Conservation (phyloP, 148 eudicot species). For the Rhododendron molle region DNA sequence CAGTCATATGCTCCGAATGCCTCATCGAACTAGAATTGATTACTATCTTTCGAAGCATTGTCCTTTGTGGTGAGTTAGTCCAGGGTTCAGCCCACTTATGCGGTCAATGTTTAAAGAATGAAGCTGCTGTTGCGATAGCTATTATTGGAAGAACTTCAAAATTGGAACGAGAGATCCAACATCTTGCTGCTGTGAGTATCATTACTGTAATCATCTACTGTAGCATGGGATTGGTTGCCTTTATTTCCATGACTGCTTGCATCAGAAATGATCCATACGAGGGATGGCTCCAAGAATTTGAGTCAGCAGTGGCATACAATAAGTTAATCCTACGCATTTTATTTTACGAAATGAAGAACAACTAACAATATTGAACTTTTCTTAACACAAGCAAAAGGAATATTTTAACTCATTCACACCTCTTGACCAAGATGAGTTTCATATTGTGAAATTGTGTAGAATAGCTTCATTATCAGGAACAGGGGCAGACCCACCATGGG, state of each 20-base stretch:
- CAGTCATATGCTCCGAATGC: slow-evolving; percentile 41
- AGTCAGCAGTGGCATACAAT: background rate
- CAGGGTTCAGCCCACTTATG: slow-evolving; percentile 59
- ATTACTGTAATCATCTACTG: background rate
- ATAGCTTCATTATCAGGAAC: background rate
- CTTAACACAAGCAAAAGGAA: background rate
- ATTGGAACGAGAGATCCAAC: slow-evolving; percentile 77
- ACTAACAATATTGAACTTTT: background rate
- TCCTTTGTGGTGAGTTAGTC: slow-evolving; percentile 74
- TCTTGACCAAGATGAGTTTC: background rate
- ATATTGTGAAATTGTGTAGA: background rate
- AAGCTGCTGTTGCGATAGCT: slow-evolving; percentile 52
- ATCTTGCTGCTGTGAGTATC: slow-evolving; percentile 80
- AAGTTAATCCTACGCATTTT: background rate
- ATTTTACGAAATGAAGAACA: background rate
- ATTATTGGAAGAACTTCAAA: slow-evolving; percentile 72
- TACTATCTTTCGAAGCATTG: slow-evolving; percentile 69
- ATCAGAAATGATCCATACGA: background rate
- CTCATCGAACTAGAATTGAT: slow-evolving; percentile 71
- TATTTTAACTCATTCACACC: background rate
- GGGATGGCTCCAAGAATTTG: background rate
- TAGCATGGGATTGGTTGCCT: background rate
- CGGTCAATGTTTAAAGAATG: slow-evolving; percentile 50
- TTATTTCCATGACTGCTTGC: background rate
- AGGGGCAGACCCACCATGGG: no score